Evolutionary conservation across 2,329 filamentous ascomycete species (phyloP).

Genomic region (Helminthosporium solani): DNA sequence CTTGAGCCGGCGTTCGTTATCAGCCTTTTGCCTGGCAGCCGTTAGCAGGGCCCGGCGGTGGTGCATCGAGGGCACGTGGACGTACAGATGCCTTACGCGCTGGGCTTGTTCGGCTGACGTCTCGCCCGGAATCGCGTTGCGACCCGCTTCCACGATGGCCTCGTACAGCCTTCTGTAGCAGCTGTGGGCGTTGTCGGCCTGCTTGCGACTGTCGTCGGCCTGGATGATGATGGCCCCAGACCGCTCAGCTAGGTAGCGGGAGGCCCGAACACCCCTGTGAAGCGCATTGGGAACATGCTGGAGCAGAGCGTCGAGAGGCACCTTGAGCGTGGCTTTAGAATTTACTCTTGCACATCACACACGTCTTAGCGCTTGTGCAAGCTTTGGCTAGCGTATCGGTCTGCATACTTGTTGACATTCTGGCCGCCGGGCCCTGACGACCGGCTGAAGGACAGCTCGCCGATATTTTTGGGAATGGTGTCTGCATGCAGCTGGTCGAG

Average conservation of each 20-base stretch:
- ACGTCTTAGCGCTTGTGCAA: conserved; percentile 13
- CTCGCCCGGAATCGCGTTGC: conserved; percentile 58
- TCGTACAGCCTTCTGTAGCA: conserved; percentile 61
- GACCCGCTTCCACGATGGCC: conserved; percentile 54
- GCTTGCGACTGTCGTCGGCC: conserved; percentile 63
- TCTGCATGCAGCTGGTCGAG: conserved; percentile 55
- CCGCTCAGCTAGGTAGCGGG: conserved; percentile 57
- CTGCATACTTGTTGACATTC: conserved; percentile 65
- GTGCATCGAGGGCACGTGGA: too few species aligned
- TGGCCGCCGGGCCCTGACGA: conserved; percentile 67
- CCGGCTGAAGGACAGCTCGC: conserved; percentile 62
- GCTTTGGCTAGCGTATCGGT: conserved; percentile 3
- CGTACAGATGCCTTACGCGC: conserved; percentile 57
- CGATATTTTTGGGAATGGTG: conserved; percentile 57
- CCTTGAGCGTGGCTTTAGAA: conserved; percentile 64
- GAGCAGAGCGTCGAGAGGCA: conserved; percentile 55
- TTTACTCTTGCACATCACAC: conserved; percentile 56
- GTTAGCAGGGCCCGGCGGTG: conserved; percentile 20
- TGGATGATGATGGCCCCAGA: conserved; percentile 61
- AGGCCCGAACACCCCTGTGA: conserved; percentile 53
- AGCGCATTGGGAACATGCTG: conserved; percentile 56
- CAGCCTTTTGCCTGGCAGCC: conserved; percentile 52
- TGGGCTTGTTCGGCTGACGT: conserved; percentile 58
- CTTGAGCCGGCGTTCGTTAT: conserved; percentile 59
- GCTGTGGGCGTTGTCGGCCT: conserved; percentile 58